These are phyloP conservation scores for Diaporthe sp. DNA, from an alignment of 2,329 filamentous ascomycete species.

Conservation along the genomic window DNA sequence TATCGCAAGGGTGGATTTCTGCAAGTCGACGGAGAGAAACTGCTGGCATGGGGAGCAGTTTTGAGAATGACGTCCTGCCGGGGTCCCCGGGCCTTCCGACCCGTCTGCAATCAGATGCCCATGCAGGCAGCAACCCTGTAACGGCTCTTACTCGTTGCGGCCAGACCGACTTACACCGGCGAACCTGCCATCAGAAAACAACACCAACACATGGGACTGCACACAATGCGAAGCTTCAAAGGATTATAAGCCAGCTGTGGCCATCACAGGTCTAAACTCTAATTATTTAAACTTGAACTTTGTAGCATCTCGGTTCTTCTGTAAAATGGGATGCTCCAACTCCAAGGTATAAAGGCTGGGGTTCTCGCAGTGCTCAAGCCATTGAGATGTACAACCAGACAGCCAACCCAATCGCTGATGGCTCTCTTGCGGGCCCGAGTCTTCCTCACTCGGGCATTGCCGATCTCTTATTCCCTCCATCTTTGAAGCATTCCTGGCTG, in stretches of 20 bases:
- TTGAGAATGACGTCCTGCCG: constrained; percentile 7
- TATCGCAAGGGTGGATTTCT: background rate
- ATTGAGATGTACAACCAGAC: background rate
- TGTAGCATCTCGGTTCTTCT: too few species aligned
- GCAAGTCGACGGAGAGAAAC: background rate
- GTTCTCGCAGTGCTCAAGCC: too few species aligned
- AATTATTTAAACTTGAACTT: background rate
- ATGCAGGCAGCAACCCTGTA: constrained; percentile 2
- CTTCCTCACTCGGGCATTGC: background rate
- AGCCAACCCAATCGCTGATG: too few species aligned
- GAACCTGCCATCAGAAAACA: background rate
- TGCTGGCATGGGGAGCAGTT: background rate
- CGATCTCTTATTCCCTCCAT: background rate
- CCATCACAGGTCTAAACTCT: too few species aligned
- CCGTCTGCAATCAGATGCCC: background rate
- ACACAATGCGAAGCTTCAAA: background rate
- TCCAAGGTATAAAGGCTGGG: background rate
- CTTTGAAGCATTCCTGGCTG: background rate
- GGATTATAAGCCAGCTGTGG: too few species aligned
- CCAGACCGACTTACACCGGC: background rate
- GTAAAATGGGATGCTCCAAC: background rate
- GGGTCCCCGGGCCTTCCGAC: constrained; percentile 11
- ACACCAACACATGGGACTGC: background rate
- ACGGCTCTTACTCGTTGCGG: background rate
- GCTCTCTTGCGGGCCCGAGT: background rate